A percentile compares a stretch with the other conserved stretches of the same genome.
Evolutionary conservation across 768 basidiomycete genomes (phyloP).

Genomic region (Naganishia friedmannii): DNA sequence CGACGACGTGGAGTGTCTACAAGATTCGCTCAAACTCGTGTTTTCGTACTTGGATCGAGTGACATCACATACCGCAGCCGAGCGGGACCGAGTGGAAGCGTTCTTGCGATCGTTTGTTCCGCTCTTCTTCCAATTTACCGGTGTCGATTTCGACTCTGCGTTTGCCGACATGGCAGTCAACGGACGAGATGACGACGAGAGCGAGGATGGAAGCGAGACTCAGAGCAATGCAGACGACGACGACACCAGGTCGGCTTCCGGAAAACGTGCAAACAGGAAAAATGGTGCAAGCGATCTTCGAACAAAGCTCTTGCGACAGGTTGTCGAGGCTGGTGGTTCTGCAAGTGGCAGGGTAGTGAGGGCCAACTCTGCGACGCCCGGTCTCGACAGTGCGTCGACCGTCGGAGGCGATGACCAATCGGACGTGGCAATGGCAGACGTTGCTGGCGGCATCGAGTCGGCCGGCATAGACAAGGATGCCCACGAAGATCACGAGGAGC

Average conservation of each 20-base stretch:
- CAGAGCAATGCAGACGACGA: constrained; percentile 49
- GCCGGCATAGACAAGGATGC: constrained; percentile 41
- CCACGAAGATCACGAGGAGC: constrained; percentile 45
- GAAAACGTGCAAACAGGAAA: constrained; percentile 44
- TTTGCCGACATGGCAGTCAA: constrained; percentile 57
- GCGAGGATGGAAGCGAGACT: constrained; percentile 37
- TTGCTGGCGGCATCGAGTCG: neutral
- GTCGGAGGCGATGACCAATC: constrained; percentile 26
- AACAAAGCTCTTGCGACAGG: constrained; percentile 74
- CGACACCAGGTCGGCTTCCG: constrained; percentile 33
- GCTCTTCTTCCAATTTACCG: constrained; percentile 63
- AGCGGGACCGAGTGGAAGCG: constrained; percentile 76
- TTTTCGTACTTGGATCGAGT: constrained; percentile 88
- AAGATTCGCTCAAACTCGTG: constrained; percentile 84
- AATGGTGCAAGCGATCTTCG: constrained; percentile 64
- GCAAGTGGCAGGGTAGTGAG: constrained; percentile 37
- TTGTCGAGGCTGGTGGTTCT: constrained; percentile 57
- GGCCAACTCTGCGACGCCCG: constrained; percentile 31
- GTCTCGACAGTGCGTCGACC: neutral
- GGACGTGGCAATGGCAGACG: constrained; percentile 32
- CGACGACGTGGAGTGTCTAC: constrained; percentile 72
- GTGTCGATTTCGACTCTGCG: constrained; percentile 54
- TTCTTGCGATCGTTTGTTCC: constrained; percentile 84
- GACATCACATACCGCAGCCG: constrained; percentile 65
- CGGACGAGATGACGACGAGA: constrained; percentile 59